Conservation (phyloP, 2,329 filamentous ascomycete species). For the Penicillium sp. region DNA sequence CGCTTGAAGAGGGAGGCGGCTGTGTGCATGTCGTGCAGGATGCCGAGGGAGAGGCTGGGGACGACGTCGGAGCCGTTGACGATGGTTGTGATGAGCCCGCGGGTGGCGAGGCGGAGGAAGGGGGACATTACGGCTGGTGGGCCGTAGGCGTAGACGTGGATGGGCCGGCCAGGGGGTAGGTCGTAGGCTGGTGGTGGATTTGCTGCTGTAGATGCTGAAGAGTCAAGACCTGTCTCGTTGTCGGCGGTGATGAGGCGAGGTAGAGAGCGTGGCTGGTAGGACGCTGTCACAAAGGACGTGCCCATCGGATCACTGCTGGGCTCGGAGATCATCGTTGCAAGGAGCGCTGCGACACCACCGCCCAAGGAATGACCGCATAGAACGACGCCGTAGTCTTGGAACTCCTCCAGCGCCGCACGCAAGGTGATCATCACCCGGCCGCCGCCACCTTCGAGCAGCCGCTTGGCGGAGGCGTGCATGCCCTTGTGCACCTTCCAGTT, state of each 20-base stretch:
- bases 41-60: constrained; percentile 70
- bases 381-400: constrained; percentile 69
- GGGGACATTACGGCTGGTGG: constrained; percentile 73
- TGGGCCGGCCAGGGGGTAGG: constrained; percentile 67
- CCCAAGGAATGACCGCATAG: constrained; percentile 70
- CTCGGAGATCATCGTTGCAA: constrained; percentile 71
- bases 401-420: constrained; percentile 65
- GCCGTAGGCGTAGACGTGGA: constrained; percentile 79
- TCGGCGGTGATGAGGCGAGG: constrained; percentile 40
- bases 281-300: constrained; percentile 64
- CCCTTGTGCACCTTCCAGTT: constrained; percentile 73
- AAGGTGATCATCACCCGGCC: constrained; percentile 67
- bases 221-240: constrained; percentile 20
- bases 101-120: constrained; percentile 67
- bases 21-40: constrained; percentile 73
- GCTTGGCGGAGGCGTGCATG: constrained; percentile 69
- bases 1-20: constrained; percentile 72
- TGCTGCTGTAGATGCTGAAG: constrained; percentile 17
- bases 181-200: constrained; percentile 39
- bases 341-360: constrained; percentile 68
- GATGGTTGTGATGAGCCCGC: constrained; percentile 72
- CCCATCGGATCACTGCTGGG: constrained; percentile 53
- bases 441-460: constrained; percentile 67
- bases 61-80: constrained; percentile 74
- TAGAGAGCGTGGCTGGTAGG: constrained; percentile 36